Evolutionary conservation across 441 rosid genomes (phyloP).

Genomic region (Adansonia madagascariensis): DNA sequence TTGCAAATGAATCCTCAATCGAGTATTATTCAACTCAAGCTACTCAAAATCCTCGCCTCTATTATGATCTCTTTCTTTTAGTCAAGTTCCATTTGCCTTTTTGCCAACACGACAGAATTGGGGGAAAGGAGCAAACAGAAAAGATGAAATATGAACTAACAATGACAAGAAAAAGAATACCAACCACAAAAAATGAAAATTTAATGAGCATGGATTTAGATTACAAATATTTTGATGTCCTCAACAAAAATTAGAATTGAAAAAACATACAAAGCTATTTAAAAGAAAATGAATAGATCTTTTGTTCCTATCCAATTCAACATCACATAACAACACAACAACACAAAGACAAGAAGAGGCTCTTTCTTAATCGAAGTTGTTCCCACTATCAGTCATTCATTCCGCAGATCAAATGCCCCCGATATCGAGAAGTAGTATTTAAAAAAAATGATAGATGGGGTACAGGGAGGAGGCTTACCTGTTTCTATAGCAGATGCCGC

Average conservation of each 20-base stretch:
- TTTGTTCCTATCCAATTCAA: constrained; percentile 44
- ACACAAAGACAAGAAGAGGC: constrained; percentile 37
- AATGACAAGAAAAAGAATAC: constrained; percentile 28
- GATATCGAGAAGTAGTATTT: neutral
- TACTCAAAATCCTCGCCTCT: too few relatives aligned
- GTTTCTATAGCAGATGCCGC: constrained; percentile 25
- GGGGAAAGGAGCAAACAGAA: neutral
- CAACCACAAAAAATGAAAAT: constrained; percentile 41
- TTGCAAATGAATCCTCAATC: too few relatives aligned
- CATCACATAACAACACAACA: constrained; percentile 50
- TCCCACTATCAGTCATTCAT: constrained; percentile 35
- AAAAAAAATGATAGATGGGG: constrained; percentile 26
- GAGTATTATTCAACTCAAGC: too few relatives aligned
- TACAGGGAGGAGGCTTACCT: constrained; percentile 34
- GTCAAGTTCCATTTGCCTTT: too few relatives aligned
- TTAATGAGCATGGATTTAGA: constrained; percentile 38
- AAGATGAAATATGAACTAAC: constrained; percentile 9
- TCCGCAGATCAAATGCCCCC: constrained; percentile 34
- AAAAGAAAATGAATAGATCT: constrained; percentile 28
- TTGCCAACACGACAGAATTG: neutral
- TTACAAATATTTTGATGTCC: constrained; percentile 43
- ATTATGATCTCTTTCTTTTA: too few relatives aligned
- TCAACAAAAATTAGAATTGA: constrained; percentile 26
- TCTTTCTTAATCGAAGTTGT: constrained; percentile 42
- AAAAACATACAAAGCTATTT: constrained; percentile 31